These are phyloP conservation scores for Backusella westeae DNA, from an alignment of 192 early-diverging fungal species.

Conservation along the genomic window DNA sequence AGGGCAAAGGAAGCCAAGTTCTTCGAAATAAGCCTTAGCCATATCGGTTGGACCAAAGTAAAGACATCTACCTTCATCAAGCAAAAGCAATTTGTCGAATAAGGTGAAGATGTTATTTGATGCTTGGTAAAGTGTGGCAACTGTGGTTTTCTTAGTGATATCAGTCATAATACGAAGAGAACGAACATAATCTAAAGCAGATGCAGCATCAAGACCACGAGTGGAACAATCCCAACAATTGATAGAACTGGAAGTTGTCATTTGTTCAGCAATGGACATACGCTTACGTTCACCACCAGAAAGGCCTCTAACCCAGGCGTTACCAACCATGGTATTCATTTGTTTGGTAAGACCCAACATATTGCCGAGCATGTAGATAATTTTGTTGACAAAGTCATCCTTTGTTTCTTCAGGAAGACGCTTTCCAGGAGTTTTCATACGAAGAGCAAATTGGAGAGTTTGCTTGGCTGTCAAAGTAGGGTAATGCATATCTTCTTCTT, in stretches of 20 bases:
- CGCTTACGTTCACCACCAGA: constrained; percentile 82
- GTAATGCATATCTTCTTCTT: constrained; percentile 81
- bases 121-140: constrained; percentile 65
- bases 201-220: constrained; percentile 77
- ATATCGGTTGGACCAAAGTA: constrained; percentile 64
- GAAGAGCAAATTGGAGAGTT: constrained; percentile 75
- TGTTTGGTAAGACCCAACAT: constrained; percentile 58
- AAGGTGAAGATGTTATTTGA: constrained; percentile 76
- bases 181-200: constrained; percentile 76
- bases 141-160: constrained; percentile 59
- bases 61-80: constrained; percentile 65
- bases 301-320: constrained; percentile 75
- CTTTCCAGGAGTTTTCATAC: constrained; percentile 65
- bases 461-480: constrained; percentile 77
- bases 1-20: constrained; percentile 61
- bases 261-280: constrained; percentile 75
- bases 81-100: constrained; percentile 67
- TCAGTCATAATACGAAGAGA: constrained; percentile 74
- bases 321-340: constrained; percentile 69
- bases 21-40: constrained; percentile 62
- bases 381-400: constrained; percentile 48
- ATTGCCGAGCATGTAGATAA: constrained; percentile 47
- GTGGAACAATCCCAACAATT: constrained; percentile 64
- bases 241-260: constrained; percentile 57
- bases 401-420: constrained; percentile 48